Percentiles rank a stretch among this genome's conserved stretches.
Conservation (phyloP, 1,284 basidiomycete genomes). For the Tilletia indica region DNA sequence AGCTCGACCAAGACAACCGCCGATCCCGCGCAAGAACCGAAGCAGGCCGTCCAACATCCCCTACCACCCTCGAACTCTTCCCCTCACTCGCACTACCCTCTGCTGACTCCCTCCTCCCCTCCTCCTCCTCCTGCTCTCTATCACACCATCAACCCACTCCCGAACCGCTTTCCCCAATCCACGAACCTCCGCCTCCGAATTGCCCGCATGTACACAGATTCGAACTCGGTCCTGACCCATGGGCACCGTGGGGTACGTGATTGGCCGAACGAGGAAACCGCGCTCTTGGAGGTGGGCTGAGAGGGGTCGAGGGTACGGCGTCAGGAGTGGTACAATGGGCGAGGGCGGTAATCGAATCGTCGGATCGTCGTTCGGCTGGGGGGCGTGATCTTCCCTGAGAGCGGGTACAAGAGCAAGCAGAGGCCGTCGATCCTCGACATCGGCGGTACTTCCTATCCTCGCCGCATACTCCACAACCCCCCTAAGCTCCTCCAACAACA, state of each 20-base stretch:
- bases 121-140: neutral
- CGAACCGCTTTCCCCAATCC: conserved; percentile 35
- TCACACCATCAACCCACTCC: conserved; percentile 6
- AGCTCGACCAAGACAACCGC: too few relatives aligned
- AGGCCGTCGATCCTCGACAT: neutral
- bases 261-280: conserved; percentile 73
- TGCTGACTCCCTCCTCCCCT: too few relatives aligned
- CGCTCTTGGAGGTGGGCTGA: conserved; percentile 66
- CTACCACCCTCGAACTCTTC: too few relatives aligned
- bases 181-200: conserved; percentile 68
- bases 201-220: conserved; percentile 76
- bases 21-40: too few relatives aligned
- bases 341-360: conserved; percentile 45
- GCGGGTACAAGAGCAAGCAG: conserved; percentile 3
- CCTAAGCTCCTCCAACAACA: conserved; percentile 21
- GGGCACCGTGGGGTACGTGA: conserved; percentile 72
- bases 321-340: conserved; percentile 83
- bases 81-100: neutral
- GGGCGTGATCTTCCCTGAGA: neutral
- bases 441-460: neutral
- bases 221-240: conserved; percentile 77
- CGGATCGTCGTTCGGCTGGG: neutral
- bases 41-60: too few relatives aligned
- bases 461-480: conserved; percentile 20
- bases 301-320: conserved; percentile 69